Base-by-base conservation (phyloP, 192 early-diverging fungal species). In the Backusella liffmaniae region DNA sequence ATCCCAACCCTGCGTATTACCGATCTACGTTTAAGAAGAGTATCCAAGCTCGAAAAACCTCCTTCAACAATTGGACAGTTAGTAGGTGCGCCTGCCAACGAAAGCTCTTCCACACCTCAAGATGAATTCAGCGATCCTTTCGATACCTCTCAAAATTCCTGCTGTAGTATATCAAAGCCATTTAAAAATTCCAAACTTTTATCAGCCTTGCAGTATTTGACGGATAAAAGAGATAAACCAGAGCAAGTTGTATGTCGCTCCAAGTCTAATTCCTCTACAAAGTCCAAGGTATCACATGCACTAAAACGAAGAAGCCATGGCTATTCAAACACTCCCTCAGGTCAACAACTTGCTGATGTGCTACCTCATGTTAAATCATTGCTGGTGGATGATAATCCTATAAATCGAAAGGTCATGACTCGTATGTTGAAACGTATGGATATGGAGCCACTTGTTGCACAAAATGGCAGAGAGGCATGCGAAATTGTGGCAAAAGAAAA, bases 331-430 rank as follows among this genome's bases (percentile, higher is more conserved):
- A 10, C 36, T 21, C 26, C 67, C 6, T 39, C 34, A 5, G 67
- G 13, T 67, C 32, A 32, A 18, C 16, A 16, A n/a, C 34, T 67
- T 5, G 35, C 18, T 9, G 66, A 67, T 35, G 35, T 67, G 8
- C 29, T 67, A 29, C 35, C 32, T 10, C 36, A 67, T 21, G 34
- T 42, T 12, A 78, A 66, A 7, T 70, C 73, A n/a, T 81, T 94
- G 34, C 77, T 94, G 13, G 91, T 89, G 0, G 93, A 93, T 71
- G 93, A 93, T 78, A 93, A 94, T 68, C 78, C 85, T 29, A 87
- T 94, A 59, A 94, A 94, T 82, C 90, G 89, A 66, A 91, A 91
- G 79, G 85, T 94, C 16, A 85, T 87, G 2, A 73, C 84, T 34
- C 85, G 88, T 29, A 84, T 90, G 41, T 73, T 91, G 29, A 77